phyloP scores from a whole-genome alignment of 2,329 filamentous ascomycete genomes.

The Aspergillus floridensis region DNA sequence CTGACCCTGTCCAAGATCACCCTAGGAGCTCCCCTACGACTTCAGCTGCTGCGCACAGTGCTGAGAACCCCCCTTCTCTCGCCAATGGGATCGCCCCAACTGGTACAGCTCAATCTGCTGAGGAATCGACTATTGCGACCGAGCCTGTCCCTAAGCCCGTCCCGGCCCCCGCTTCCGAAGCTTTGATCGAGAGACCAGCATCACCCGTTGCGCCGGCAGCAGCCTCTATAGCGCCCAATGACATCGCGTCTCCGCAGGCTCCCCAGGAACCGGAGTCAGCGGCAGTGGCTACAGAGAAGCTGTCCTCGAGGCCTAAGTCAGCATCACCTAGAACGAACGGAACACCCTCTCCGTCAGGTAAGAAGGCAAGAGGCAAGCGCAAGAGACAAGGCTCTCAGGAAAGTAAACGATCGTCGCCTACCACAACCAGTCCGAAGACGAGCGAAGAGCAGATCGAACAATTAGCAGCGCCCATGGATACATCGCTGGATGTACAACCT shows the following conservation, averaged over 20 bases:
- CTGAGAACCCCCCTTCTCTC: neutral
- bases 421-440: neutral
- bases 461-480: neutral
- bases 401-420: conserved; percentile 1
- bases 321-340: conserved; percentile 7
- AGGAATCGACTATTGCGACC: neutral
- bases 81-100: conserved; percentile 7
- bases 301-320: neutral
- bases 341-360: conserved; percentile 4
- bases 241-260: neutral
- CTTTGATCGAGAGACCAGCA: neutral
- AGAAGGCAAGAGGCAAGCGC: conserved; percentile 3
- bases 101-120: neutral
- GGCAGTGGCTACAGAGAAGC: neutral
- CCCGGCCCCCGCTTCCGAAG: neutral
- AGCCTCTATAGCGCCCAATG: neutral
- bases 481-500: neutral
- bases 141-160: neutral
- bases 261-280: neutral
- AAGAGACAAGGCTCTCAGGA: conserved; percentile 5
- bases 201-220: neutral
- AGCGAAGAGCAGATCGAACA: neutral
- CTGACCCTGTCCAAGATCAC: conserved; percentile 2
- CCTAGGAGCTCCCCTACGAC: neutral
- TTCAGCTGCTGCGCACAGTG: neutral